Conservation (phyloP, 1,139 yeast species). For the Candida tetrigidarum region DNA sequence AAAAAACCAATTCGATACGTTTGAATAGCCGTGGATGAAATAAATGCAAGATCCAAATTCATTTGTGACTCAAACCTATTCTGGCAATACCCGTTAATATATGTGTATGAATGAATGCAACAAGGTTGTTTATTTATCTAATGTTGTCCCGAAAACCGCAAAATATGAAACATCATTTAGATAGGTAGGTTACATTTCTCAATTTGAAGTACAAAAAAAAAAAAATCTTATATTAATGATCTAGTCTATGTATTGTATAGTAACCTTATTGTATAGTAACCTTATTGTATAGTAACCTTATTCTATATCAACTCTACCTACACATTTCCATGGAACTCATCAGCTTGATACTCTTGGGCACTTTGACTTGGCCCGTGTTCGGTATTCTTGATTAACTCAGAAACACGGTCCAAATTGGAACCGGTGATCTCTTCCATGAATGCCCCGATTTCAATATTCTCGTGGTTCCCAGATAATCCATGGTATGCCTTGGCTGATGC, state of each 20-base stretch:
- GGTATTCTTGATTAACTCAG: constrained; percentile 50
- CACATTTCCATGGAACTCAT: constrained; percentile 11
- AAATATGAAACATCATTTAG: neutral
- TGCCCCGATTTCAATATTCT: constrained; percentile 79
- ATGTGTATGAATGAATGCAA: too few species aligned
- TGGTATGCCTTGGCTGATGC: constrained; percentile 32
- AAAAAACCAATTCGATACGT: too few species aligned
- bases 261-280: neutral
- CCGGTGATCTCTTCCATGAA: constrained; percentile 65
- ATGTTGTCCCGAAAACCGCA: neutral
- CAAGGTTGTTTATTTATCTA: too few species aligned
- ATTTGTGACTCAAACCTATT: too few species aligned
- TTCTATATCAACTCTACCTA: constrained; percentile 39
- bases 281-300: neutral
- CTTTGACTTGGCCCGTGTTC: constrained; percentile 39
- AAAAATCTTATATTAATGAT: too few species aligned
- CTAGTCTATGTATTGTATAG: too few species aligned
- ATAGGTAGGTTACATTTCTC: too few species aligned
- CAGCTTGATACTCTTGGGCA: constrained; percentile 1
- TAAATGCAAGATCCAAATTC: too few species aligned
- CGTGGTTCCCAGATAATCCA: constrained; percentile 74
- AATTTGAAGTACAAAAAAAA: too few species aligned
- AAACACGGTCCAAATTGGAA: constrained; percentile 53
- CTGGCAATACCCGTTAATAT: too few species aligned
- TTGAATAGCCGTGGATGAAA: too few species aligned